Evolutionary conservation across 345 rosid genomes (phyloP), one percentile per base, ranked within the genome.

Genomic region (Geranium rotundifolium): DNA sequence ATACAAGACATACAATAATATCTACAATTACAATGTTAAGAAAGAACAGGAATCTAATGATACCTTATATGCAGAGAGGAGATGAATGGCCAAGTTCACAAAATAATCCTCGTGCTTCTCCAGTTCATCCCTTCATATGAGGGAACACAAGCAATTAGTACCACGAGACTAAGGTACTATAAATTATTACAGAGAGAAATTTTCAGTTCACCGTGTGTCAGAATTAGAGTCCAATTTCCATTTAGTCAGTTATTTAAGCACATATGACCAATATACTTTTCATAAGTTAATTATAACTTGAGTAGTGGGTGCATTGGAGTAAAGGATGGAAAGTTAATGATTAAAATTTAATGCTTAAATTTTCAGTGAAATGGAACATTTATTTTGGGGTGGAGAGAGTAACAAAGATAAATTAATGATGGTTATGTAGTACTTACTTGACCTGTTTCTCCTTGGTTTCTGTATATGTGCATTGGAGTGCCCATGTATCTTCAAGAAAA

Each of bases 401-500:
- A 46, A 46, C 16, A 14, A 37, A 1, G 46, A 37, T 37, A 10
- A n/a, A n/a, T n/a, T n/a, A n/a, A 9, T 3, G 14, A 46, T 46
- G 52, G 52, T 7, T 46, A 46, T 46, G 16, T 9, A 9, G 52
- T 72, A 67, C 86, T 62, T 85, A 90, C 95, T 68, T 79, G 82
- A 75, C 83, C 76, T 81, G 85, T 69, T 81, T 87, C 73, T 92
- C 90, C 79, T 80, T 89, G 12, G 60, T 70, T 76, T 89, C 96
- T 19, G 73, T 67, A 68, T 87, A 76, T 0, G 89, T 71, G 62
- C 85, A 68, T 60, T 74, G 98, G 67, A 84, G 90, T 72, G 81
- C 81, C 98, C 96, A 89, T 23, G 97, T 73, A 74, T 93, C 99
- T 75, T 89, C 93, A 71, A 93, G 82, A 73, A 93, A 93, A 65